Percentiles rank a stretch among this genome's conserved stretches.
Evolutionary conservation across 208 protist genomes (phyloP).

Genomic region (Wallacemonas sp.): DNA sequence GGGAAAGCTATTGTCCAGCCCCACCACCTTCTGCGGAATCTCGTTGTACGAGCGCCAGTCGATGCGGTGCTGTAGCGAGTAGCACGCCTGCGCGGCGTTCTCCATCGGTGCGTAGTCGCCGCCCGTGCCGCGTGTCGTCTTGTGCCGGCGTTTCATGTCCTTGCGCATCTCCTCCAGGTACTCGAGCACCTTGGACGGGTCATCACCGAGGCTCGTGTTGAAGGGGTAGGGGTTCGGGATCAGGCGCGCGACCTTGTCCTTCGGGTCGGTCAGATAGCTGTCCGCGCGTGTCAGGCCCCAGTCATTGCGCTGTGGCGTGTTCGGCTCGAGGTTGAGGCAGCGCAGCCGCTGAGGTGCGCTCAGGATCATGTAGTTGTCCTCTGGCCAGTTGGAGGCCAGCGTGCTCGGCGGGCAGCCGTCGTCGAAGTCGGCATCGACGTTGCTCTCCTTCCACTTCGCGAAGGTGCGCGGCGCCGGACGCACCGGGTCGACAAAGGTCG

Average conservation of each 20-base stretch:
- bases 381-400: constrained; percentile 85
- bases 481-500: constrained; percentile 59
- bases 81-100: constrained; percentile 80
- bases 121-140: constrained; percentile 40
- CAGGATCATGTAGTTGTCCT: constrained; percentile 89
- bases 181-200: constrained; percentile 74
- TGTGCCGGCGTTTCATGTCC: constrained; percentile 74
- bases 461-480: constrained; percentile 34
- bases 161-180: constrained; percentile 78
- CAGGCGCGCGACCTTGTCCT: constrained; percentile 77
- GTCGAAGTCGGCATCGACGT: constrained; percentile 80
- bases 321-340: constrained; percentile 65
- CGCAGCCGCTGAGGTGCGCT: constrained; percentile 75
- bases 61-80: constrained; percentile 78
- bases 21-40: constrained; percentile 74
- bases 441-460: constrained; percentile 64
- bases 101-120: constrained; percentile 81
- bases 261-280: constrained; percentile 80
- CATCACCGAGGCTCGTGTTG: constrained; percentile 78
- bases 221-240: constrained; percentile 89
- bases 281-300: constrained; percentile 81
- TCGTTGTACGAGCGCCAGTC: constrained; percentile 86
- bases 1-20: constrained; percentile 88
- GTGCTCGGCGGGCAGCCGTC: constrained; percentile 19
- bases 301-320: constrained; percentile 47